Evolutionary conservation across 768 basidiomycete genomes (phyloP), one percentile per base, ranked within the genome.

Genomic region (Agrocybe praecox): DNA sequence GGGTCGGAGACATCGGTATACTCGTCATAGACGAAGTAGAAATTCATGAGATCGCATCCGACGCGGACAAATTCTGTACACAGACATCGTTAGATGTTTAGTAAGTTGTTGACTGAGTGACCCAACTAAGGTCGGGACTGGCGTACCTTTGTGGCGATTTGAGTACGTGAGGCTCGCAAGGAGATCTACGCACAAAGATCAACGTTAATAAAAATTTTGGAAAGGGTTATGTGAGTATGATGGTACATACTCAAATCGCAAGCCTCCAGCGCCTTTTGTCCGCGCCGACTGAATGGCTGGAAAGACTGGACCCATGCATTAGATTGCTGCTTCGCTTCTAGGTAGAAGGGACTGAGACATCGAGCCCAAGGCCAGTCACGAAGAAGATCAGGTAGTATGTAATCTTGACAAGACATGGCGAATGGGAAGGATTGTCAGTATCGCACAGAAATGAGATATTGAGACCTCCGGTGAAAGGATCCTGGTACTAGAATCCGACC

Each of bases 21-120:
- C 61, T 82, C 79, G 61, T 85, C 83, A 60, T 78, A 71, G 40
- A 83, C 55, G 59, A 80, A 83, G 61, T 81, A 74, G 6, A 82
- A 58, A 36, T 79, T 75, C 79, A 84, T 82, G 48, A 84, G 64
- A 55, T 84, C 82, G 51, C 81, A 65, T 52, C 59, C 62, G 6
- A 62, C 57, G 17, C 66, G 57, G 14, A 67, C 51, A 22, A 65
- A 62, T 21, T 62, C 66, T 65, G 40, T 12, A 36, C 49, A 36
- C 12, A 47, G 21, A 19, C 23, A 6, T 18, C 6, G 26, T 34
- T 10, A 49, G 23, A n/a, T 17, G 8, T 1, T 1, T 1, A 53
- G 15, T 11, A 14, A 6, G 18, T 15, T 19, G 42, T 26, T 19
- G 8, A 21, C 47, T 9, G 52, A 15, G 9, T 29, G 26, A 29